Base-by-base conservation (phyloP, 768 basidiomycete species). In the Pleurotus tuoliensis region DNA sequence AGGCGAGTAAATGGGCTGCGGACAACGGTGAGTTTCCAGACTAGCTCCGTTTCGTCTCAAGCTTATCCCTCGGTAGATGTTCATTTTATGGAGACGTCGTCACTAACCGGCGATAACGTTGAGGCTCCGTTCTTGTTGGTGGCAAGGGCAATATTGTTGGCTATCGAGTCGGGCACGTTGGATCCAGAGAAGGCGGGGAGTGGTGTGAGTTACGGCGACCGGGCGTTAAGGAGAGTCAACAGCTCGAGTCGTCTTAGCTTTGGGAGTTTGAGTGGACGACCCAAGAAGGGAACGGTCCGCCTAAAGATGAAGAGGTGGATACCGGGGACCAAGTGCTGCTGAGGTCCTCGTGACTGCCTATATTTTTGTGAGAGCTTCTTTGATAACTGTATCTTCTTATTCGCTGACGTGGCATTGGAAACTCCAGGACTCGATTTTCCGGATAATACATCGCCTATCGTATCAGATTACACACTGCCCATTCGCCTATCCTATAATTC, bases 131-230 rank as follows among this genome's bases (percentile, higher is more conserved):
- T 99, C 72, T 73, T 92, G 47, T 76, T 91, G 44, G 87, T 90
- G 18, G 91, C 94, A 25, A 85, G 94, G 54, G 88, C 91, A 6
- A 94, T 97, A 61, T 77, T 98, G 55, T 78, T 94, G 20, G 84
- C 92, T 18, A 94, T 98, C 63, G 95, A 98, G 71, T 89, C 92
- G 13, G 94, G 94, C 24, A 77, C 78, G 13, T 80, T 98, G 39
- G 93, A 98, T 71, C 96, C 96, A 41, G 95, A 98, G 73, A 90
- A 91, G 66, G 84, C 92, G 13, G 96, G 94, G 1, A 94, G 92
- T 59, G 97, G 97, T 18, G 94, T 99, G 45, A 93, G 90, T 65
- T 99, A 97, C 66, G 97, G 97, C 7, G 97, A 98, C 69, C 82
- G 97, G 58, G 90, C 94, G 20, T 77, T 98, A 30, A 82, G 94